phyloP scores from a whole-genome alignment of 1,284 basidiomycete genomes.

The Trichosporon sp. region DNA sequence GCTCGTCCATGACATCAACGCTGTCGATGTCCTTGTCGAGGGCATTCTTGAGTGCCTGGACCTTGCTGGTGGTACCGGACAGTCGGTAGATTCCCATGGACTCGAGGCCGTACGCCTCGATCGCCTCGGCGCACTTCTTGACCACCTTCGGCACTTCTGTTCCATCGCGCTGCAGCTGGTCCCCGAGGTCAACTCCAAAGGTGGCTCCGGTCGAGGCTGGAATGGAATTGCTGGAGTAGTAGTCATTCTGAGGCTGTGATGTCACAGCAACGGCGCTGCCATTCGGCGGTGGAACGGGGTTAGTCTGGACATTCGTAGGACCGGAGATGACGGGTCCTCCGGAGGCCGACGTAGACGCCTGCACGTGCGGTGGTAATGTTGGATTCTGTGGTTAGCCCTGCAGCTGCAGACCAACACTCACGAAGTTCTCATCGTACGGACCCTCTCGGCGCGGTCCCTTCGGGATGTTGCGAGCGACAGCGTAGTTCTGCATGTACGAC shows the following conservation, averaged over 20 bases:
- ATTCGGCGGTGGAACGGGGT: slow-evolving; percentile 9
- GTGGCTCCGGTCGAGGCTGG: slow-evolving; percentile 54
- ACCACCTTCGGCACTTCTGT: slow-evolving; percentile 85
- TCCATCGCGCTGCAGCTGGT: slow-evolving; percentile 84
- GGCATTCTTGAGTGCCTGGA: slow-evolving; percentile 73
- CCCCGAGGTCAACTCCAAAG: slow-evolving; percentile 85
- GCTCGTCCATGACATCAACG: slow-evolving; percentile 77
- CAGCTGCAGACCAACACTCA: slow-evolving; percentile 37
- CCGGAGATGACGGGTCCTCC: background rate
- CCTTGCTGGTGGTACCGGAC: slow-evolving; percentile 84
- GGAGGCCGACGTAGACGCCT: slow-evolving; percentile 1
- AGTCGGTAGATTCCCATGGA: slow-evolving; percentile 91
- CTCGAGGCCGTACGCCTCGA: slow-evolving; percentile 80
- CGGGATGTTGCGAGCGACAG: slow-evolving; percentile 67
- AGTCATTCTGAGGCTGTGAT: slow-evolving; percentile 5
- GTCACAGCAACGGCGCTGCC: slow-evolving; percentile 12
- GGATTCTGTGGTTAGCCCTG: slow-evolving; percentile 10
- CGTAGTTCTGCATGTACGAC: slow-evolving; percentile 94
- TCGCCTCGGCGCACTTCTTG: slow-evolving; percentile 82
- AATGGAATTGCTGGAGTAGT: slow-evolving; percentile 28
- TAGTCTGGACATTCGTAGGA: background rate
- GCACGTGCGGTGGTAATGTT: slow-evolving; percentile 14
- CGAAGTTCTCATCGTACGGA: slow-evolving; percentile 78
- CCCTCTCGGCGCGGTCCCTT: slow-evolving; percentile 72
- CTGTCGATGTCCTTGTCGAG: slow-evolving; percentile 83